Percentiles rank a stretch among this genome's conserved stretches.
phyloP scores from a whole-genome alignment of 2,329 filamentous ascomycete genomes.

The Apiospora aurea region DNA sequence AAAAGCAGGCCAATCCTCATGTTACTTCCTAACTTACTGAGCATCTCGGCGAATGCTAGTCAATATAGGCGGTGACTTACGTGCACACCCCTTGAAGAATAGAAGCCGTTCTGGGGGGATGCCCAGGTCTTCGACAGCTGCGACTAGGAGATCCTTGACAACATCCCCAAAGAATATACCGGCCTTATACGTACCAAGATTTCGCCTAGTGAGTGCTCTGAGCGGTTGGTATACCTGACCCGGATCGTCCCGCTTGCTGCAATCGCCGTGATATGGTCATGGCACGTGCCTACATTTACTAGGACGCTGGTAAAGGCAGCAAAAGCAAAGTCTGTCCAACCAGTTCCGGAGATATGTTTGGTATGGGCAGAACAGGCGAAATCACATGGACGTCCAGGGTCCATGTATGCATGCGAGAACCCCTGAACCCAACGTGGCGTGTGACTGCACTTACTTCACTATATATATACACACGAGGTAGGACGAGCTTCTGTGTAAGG shows the following conservation, averaged over 20 bases:
- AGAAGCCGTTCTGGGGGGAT: neutral
- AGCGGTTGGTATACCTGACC: neutral
- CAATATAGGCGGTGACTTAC: no score
- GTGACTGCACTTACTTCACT: conserved; percentile 7
- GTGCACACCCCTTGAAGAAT: neutral
- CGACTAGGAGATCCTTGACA: no score
- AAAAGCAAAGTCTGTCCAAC: neutral
- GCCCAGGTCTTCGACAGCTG: no score
- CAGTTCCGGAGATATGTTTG: neutral
- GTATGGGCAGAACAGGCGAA: neutral
- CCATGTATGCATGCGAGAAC: neutral
- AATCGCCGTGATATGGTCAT: neutral
- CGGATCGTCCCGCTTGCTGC: neutral
- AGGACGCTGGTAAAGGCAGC: neutral
- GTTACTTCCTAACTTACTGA: no score
- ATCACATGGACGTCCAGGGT: conserved; percentile 6
- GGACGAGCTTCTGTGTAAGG: neutral
- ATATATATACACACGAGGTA: neutral
- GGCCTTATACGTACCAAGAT: neutral
- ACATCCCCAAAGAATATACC: no score
- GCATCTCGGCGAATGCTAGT: no score
- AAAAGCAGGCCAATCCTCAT: neutral
- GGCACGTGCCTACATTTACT: neutral
- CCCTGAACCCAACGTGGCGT: neutral
- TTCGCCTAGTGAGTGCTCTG: neutral